Base-by-base conservation (phyloP, 768 basidiomycete genomes). In the Naganishia friedmannii region DNA sequence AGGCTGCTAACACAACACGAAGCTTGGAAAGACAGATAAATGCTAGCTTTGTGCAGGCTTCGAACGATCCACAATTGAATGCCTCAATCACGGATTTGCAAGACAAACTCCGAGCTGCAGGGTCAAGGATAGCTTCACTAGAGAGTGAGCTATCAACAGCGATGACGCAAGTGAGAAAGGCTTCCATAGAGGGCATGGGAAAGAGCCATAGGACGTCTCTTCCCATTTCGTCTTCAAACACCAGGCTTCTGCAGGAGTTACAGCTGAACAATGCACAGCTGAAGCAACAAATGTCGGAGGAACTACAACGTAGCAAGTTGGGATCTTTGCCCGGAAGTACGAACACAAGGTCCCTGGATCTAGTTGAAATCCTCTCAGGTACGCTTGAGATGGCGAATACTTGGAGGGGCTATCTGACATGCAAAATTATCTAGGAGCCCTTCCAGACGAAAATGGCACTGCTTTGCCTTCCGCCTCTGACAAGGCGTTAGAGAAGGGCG, bases 121-220 rank as follows among this genome's bases (percentile, higher is more conserved):
- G 80, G 42, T 73, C 74, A 37, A 72, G 73, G 42, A 73, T 78
- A 6, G 66, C 67, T n/a, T 73, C 74, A n/a, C 74, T 83, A 15
- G 80, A 83, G 60, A 73, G 73, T 55, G 84, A 85, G 31, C 88
- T 91, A 72, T 70, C 73, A 53, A 74, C 75, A 37, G 71, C 75
- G 29, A 37, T 66, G 19, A 58, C 53, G 3, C 23, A 57, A 56
- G 45, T 31, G 66, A 23, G 37, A 21, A 34, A n/a, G 8, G 9
- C 31, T 28, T 37, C 31, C 9, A 13, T 23, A 28, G 56, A 53
- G 37, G 26, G 37, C 26, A 9, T 17, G 26, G 23, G 13, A 31
- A 45, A 46, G 29, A 45, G 15, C n/a, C n/a, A 32, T 42, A 10
- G 9, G 57, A 29, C 42, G 17, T 17, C 42, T 42, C 23, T 69